Evolutionary conservation across 371 early-diverging fungal genomes (phyloP).

Genomic region (Mortierella polycephala): DNA sequence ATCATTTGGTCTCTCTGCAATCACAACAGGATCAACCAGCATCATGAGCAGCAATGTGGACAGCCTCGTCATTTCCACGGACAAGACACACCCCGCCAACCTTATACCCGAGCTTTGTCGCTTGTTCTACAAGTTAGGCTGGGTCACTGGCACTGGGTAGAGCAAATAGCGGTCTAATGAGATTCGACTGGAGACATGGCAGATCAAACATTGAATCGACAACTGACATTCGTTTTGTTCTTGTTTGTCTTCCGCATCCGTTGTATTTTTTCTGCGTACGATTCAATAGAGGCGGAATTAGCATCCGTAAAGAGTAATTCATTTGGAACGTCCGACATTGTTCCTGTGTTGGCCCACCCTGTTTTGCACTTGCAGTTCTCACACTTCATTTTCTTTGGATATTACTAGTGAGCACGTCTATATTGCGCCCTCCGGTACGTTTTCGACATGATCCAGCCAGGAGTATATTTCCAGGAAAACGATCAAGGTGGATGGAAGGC

Average conservation of each 20-base stretch:
- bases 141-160: slow-evolving; percentile 96
- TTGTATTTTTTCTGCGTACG: not conserved
- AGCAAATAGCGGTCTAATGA: not conserved
- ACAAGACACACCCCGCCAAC: slow-evolving; percentile 84
- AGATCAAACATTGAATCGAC: not conserved
- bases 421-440: slow-evolving; percentile 85
- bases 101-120: slow-evolving; percentile 95
- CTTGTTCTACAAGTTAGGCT: slow-evolving; percentile 90
- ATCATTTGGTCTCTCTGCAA: too few species aligned
- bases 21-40: too few species aligned
- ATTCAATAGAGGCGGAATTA: slow-evolving; percentile 83
- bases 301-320: slow-evolving; percentile 81
- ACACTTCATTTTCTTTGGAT: slow-evolving; percentile 1
- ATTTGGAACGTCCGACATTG: not conserved
- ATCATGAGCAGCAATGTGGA: slow-evolving; percentile 49
- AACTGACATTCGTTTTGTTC: not conserved
- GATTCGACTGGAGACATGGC: too few species aligned
- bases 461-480: not conserved
- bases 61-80: slow-evolving; percentile 67
- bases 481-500: not conserved
- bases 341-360: not conserved
- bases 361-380: not conserved
- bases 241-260: not conserved
- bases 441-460: too few species aligned
- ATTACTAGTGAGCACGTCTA: slow-evolving; percentile 75